Percentiles rank a stretch among this genome's conserved stretches.
phyloP scores from a whole-genome alignment of 2,329 filamentous ascomycete genomes.

The Zopfia rhizophila region DNA sequence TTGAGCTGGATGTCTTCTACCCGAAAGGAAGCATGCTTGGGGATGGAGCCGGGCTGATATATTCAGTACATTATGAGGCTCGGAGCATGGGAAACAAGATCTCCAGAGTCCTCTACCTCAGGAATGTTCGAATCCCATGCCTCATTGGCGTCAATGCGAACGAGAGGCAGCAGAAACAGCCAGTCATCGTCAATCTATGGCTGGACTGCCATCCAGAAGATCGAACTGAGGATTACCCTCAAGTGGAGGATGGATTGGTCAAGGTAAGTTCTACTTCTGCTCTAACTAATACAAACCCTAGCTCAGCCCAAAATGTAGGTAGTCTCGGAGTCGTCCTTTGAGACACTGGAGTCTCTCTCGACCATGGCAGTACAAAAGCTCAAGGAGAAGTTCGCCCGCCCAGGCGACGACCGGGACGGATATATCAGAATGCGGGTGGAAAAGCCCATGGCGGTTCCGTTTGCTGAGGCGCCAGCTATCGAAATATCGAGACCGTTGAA shows the following conservation, averaged over 20 bases:
- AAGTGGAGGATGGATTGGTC: constrained; percentile 69
- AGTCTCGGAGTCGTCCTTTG: constrained; percentile 55
- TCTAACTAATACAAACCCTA: background rate
- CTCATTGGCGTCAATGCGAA: constrained; percentile 78
- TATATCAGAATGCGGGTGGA: constrained; percentile 71
- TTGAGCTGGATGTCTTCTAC: constrained; percentile 66
- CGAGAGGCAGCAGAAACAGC: constrained; percentile 73
- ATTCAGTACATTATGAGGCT: constrained; percentile 35
- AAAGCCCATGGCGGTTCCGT: constrained; percentile 78
- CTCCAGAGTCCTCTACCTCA: constrained; percentile 60
- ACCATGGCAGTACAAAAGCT: constrained; percentile 53
- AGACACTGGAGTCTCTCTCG: constrained; percentile 60
- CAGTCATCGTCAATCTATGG: constrained; percentile 71
- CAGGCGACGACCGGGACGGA: constrained; percentile 51
- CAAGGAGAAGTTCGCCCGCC: constrained; percentile 50
- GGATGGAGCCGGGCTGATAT: constrained; percentile 64
- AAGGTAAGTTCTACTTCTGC: constrained; percentile 60
- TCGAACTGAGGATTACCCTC: constrained; percentile 62
- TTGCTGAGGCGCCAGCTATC: constrained; percentile 76
- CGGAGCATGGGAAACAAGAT: constrained; percentile 7
- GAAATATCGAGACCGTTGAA: constrained; percentile 60
- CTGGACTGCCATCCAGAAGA: constrained; percentile 61
- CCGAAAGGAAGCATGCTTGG: constrained; percentile 77
- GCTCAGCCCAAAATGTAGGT: constrained; percentile 40
- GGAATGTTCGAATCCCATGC: constrained; percentile 70